Conservation (phyloP, 306 rosid genomes). For the Cucurbita maxima region DNA sequence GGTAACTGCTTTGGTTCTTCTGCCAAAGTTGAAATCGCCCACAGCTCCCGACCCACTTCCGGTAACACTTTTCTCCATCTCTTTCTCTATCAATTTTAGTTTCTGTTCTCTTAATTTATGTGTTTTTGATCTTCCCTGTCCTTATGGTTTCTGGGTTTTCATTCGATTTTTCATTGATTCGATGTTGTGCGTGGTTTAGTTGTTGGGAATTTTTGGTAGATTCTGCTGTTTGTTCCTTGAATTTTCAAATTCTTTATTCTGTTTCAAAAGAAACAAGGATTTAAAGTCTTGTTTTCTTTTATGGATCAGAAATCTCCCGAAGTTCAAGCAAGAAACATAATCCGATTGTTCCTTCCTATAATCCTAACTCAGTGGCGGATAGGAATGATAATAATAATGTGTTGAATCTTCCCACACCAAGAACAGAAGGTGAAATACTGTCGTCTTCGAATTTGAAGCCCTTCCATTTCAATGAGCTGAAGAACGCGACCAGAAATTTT, state of each 20-base stretch:
- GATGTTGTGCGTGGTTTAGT: background rate
- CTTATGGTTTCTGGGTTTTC: background rate
- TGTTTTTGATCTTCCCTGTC: background rate
- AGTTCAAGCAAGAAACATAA: constrained; percentile 27
- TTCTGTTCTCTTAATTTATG: background rate
- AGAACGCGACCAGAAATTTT: constrained; percentile 72
- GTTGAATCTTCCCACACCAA: constrained; percentile 61
- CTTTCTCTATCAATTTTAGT: background rate
- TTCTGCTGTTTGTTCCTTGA: background rate
- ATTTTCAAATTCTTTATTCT: background rate
- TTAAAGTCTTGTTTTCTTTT: background rate
- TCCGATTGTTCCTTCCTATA: constrained; percentile 36
- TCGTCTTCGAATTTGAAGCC: constrained; percentile 59
- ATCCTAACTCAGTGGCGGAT: constrained; percentile 33
- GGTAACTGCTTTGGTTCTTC: constrained; percentile 84
- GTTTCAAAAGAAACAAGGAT: background rate
- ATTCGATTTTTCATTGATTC: background rate
- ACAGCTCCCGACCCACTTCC: constrained; percentile 34
- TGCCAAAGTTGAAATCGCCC: constrained; percentile 59
- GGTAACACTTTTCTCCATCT: constrained; percentile 22
- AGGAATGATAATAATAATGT: constrained; percentile 34
- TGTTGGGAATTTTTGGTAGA: background rate
- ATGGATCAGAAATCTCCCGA: constrained; percentile 36
- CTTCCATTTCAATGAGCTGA: constrained; percentile 66
- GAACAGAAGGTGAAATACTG: constrained; percentile 82